Base-by-base conservation (phyloP, 2,329 filamentous ascomycete species). In the Hymenoscyphus linearis region DNA sequence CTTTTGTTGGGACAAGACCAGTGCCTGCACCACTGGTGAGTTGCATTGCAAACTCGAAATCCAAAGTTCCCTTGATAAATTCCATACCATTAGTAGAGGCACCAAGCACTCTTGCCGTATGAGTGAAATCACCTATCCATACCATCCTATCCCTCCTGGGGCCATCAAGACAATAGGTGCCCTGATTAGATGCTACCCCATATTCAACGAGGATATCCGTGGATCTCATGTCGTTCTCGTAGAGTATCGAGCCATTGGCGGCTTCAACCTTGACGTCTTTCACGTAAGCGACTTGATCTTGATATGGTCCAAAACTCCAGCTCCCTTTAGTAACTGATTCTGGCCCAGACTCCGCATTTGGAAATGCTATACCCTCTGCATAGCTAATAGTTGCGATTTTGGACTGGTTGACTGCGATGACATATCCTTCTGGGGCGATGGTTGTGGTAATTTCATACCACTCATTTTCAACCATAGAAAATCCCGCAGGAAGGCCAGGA, bases 51-150 rank as follows among this genome's bases (percentile, higher is more conserved):
- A 77, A 63, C 1, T 71, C 60, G 13, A 68, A 71, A 10, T 73
- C 64, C 18, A 79, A 67, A 0, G 71, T 75, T 1, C 75, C 75
- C 0, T 70, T 56, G 2, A 75, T 62, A 18, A 74, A 68, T 26
- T 77, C 75, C n/a, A 62, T 70, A 4, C 73, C 70, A 12, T 69
- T 66, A 1, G 76, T 78, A 7, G 71, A 74, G 1, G 70, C 68
- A 0, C 67, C 69, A 12, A 78, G 66, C 18, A 78, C 71, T 12
- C 73, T 70, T 1, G 72, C 67, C 0, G 77, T 78, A 63, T 79
- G 76, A 47, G 74, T 74, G 58, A 77, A 77, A 60, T 78, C 76
- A 4, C 77, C 76, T 2, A 73, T 69, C 76, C 76, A 78, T 4
- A 77, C 69, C 1, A 77, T 67, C 0, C 76, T 70, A 61, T 79